Percentiles rank a stretch among this genome's conserved stretches.
Evolutionary conservation across 495 filamentous ascomycete species (phyloP).

Genomic region (Penicillium desertorum): DNA sequence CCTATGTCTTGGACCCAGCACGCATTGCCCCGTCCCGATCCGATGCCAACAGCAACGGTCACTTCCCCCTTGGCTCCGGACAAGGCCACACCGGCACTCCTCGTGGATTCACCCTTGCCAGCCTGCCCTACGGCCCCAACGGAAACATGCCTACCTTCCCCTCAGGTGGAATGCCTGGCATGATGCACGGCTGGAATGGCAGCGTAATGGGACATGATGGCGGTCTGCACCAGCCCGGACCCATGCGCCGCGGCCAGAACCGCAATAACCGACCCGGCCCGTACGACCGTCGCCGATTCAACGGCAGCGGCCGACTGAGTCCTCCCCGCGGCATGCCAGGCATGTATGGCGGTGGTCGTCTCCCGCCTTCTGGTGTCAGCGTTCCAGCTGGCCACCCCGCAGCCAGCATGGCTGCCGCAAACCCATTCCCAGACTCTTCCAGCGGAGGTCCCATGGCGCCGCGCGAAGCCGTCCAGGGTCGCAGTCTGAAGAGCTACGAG

Average conservation of each 20-base stretch:
- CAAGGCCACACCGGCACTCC: conserved; percentile 80
- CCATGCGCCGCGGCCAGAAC: conserved; percentile 57
- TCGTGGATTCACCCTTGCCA: conserved; percentile 84
- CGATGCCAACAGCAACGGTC: conserved; percentile 96
- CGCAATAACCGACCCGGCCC: conserved; percentile 54
- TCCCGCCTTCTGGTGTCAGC: conserved; percentile 38
- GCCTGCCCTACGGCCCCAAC: conserved; percentile 47
- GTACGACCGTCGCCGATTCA: conserved; percentile 56
- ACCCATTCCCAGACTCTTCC: conserved; percentile 48
- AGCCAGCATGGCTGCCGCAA: conserved; percentile 43
- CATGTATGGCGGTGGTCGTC: conserved; percentile 40
- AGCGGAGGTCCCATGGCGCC: conserved; percentile 70
- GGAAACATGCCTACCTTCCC: conserved; percentile 24
- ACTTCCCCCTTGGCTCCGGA: conserved; percentile 77
- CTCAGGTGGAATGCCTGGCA: conserved; percentile 43
- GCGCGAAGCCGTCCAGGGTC: conserved; percentile 80
- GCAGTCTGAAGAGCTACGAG: conserved; percentile 93
- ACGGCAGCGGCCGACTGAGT: conserved; percentile 40
- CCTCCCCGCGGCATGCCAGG: conserved; percentile 41
- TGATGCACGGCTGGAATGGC: conserved; percentile 53
- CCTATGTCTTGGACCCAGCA: conserved; percentile 88
- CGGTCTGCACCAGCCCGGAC: conserved; percentile 55
- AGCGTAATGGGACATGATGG: conserved; percentile 39
- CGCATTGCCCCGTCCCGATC: conserved; percentile 89
- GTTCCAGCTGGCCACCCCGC: conserved; percentile 47